Base-by-base conservation (phyloP, 345 rosid species). In the Physaria fendleri region DNA sequence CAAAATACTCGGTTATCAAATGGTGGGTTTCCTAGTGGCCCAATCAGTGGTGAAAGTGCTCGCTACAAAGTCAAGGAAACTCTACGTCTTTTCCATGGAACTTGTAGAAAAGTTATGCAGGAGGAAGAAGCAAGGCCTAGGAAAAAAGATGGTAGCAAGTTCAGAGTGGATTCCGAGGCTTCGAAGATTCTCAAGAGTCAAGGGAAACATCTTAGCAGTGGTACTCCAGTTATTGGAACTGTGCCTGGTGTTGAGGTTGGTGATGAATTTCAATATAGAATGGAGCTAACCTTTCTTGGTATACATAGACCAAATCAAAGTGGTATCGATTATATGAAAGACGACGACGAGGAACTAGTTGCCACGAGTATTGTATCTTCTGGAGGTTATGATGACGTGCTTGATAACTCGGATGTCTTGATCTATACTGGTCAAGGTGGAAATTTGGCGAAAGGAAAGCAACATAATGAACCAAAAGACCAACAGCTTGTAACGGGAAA, bases 211-310 rank as follows among this genome's bases (percentile, higher is more conserved):
- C 64, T 81, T 21, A 78, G 77, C 65, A 43, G 21, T 0, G 75
- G 80, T 32, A 68, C 61, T 50, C 71, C 44, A 7, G 74, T 84
- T 27, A 56, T 84, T 21, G 97, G 95, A 56, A 12, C 74, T 44
- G 81, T 89, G 50, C 92, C 95, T 14, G 95, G 97, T 20, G 87
- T 84, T 70, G 87, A 79, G 68, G 78, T 82, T 64, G 97, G 97
- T 13, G 95, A 89, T 61, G 91, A 82, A 65, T 89, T 89, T 74
- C 92, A 76, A 29, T 89, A 78, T 34, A 70, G 90, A 56, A 72
- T 82, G 14, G 95, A 89, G 77, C 84, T 89, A 39, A 76, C 71
- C 62, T 66, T 82, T 24, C 61, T 89, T 71, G 92, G 95, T 57
- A 79, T 86, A 24, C 97, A 89, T 78, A 82, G 83, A 20, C 84